phyloP scores from a whole-genome alignment of 1,139 yeast genomes.

The Yamadazyma taylorii region DNA sequence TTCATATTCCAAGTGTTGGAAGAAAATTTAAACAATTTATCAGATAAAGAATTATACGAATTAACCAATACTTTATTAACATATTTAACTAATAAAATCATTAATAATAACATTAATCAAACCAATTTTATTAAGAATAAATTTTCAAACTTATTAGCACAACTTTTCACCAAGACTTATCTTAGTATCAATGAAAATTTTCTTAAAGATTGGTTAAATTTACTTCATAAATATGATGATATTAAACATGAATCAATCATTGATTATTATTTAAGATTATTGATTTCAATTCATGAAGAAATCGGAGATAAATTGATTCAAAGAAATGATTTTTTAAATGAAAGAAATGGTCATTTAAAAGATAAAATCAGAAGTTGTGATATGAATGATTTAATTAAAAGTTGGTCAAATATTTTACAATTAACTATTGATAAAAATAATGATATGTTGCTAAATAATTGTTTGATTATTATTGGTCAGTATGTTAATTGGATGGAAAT shows the following conservation, averaged over 20 bases:
- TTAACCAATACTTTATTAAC: constrained; percentile 44
- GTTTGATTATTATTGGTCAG: constrained; percentile 73
- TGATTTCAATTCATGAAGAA: constrained; percentile 79
- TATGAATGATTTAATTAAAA: constrained; percentile 61
- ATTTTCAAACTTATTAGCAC: constrained; percentile 70
- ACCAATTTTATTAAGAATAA: constrained; percentile 75
- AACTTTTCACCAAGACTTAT: constrained; percentile 69
- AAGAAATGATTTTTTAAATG: constrained; percentile 60
- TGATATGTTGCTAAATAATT: constrained; percentile 53
- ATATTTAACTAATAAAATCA: constrained; percentile 31
- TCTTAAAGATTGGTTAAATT: constrained; percentile 59
- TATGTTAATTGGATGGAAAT: constrained; percentile 97
- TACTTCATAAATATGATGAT: constrained; percentile 19
- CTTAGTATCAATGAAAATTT: constrained; percentile 58
- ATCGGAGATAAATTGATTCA: constrained; percentile 88
- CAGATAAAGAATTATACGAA: constrained; percentile 44
- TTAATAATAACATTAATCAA: constrained; percentile 28
- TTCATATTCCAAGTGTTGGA: constrained; percentile 82
- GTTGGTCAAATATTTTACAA: constrained; percentile 66
- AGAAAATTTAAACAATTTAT: constrained; percentile 55
- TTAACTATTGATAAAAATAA: constrained; percentile 21
- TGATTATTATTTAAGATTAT: constrained; percentile 75
- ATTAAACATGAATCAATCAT: constrained; percentile 49
- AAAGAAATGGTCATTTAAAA: constrained; percentile 70
- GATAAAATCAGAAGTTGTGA: constrained; percentile 80